Evolutionary conservation across 2,329 filamentous ascomycete species (phyloP), one percentile per base, ranked within the genome.

Genomic region (Cladobotryum mycophilum): DNA sequence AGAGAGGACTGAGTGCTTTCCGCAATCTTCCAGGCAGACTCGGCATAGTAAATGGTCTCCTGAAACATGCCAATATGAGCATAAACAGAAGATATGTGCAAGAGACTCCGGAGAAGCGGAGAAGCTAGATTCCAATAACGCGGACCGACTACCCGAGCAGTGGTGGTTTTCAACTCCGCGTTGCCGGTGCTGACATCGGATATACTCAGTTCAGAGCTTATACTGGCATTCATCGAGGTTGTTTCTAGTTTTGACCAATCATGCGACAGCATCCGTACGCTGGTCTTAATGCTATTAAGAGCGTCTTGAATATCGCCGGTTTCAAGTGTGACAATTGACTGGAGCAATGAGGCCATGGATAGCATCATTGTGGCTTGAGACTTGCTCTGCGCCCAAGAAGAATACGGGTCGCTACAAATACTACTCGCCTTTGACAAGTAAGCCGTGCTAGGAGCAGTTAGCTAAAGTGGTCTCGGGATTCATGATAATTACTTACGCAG

Each of bases 31-130:
- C 86, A 75, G 0, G 90, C 90, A 60, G 93, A 87, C 58, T 96
- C 86, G 1, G 86, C 85, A 58, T 95, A 95, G 64, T 91, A 93
- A 1, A 92, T 71, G 2, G 92, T 92, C 65, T 97, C 92, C 53
- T 89, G 84, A 56, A 90, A 89, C 69, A 95, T 80, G 25, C 93
- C 93, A 55, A 93, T 80, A 56, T 95, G 86, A 1, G 86, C 82
- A 59, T 91, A 96, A 1, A 95, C 74, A 4, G 79, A 78, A 0
- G 89, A 89, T 3, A 96, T 78, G 52, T 90, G 84, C 53, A 84
- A 69, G 13, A 95, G 73, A 50, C 84, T 82, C 30, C 81, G 78
- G 59, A 90, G 84, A 17, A 96, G 76, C 1, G 85, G 82, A 25
- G 82, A 80, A 7, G 93, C 83, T 17, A 96, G 74, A 5, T 79